Evolutionary conservation across 2,329 filamentous ascomycete species (phyloP), one percentile per base, ranked within the genome.

Genomic region (Myriosclerotinia curreyana): DNA sequence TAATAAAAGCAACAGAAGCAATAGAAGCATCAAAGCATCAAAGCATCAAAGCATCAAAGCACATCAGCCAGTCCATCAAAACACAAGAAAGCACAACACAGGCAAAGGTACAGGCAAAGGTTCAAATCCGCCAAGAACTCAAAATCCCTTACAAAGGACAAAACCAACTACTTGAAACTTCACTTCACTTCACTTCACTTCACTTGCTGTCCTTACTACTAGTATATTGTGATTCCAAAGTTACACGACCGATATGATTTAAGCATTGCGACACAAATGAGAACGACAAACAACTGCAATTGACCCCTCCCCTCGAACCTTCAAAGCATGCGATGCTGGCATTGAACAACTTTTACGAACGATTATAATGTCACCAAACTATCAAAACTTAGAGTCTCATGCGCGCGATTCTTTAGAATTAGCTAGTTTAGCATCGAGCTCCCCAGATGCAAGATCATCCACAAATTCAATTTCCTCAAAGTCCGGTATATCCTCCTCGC

Each of bases 381-480:
- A 71, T 58, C 68, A 71, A 28, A 69, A 65, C 50, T 68, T 73
- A 20, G 70, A 73, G 61, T 69, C 71, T 12, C 67, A 73, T 69
- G 69, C 71, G 64, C 91, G 95, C 79, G 95, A 99, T 82, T 98
- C 94, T 54, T 86, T 99, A 74, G 95, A 99, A 80, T 89, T 99
- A 65, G 95, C 93, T 66, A 97, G 93, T 61, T 86, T 99, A 68
- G 95, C 94, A 66, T 96, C 92, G 67, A 93, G 90, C 46, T 92
- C 89, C 70, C 84, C 82, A 60, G 81, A 80, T 56, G 84, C 84
- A 56, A 83, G 83, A 67, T 85, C 83, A 22, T 82, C 79, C 55
- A 83, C 82, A 14, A 85, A 88, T n/a, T 90, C 88, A 20, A 84
- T 89, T 49, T 96, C 92, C 44, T 89, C 86, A 3, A 85, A 87